These are phyloP conservation scores for Sabuloglossum arenarium DNA, from an alignment of 495 filamentous ascomycete genomes.

Conservation along the genomic window DNA sequence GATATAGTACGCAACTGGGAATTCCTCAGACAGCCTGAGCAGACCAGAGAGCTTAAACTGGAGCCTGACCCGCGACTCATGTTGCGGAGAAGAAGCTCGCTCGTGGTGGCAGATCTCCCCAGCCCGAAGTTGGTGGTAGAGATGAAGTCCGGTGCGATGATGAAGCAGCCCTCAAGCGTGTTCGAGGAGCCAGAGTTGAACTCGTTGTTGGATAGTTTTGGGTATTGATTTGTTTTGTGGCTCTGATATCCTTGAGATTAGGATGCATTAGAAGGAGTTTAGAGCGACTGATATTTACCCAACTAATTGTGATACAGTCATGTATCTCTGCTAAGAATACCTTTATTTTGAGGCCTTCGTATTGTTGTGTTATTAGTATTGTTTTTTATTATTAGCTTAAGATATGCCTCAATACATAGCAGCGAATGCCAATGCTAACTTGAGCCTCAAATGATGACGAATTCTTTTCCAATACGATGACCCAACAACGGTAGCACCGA, in stretches of 20 bases:
- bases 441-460: background rate
- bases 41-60: conserved; percentile 12
- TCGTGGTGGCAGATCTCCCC: conserved; percentile 71
- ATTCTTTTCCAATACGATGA: conserved; percentile 5
- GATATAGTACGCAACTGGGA: conserved; percentile 53
- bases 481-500: conserved; percentile 1
- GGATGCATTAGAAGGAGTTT: background rate
- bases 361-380: background rate
- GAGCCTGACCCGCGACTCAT: conserved; percentile 40
- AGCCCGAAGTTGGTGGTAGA: conserved; percentile 7
- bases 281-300: too few relatives aligned
- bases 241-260: background rate
- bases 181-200: conserved; percentile 85
- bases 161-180: background rate
- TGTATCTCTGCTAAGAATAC: too few relatives aligned
- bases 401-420: too few relatives aligned
- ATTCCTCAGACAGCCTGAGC: conserved; percentile 37
- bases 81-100: conserved; percentile 47
- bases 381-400: background rate
- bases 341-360: background rate
- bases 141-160: background rate
- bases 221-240: conserved; percentile 27
- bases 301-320: too few relatives aligned
- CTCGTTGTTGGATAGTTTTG: conserved; percentile 62
- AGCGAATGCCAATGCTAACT: background rate